Conservation (phyloP, 371 early-diverging fungal species). For the Mucor circinelloides region DNA sequence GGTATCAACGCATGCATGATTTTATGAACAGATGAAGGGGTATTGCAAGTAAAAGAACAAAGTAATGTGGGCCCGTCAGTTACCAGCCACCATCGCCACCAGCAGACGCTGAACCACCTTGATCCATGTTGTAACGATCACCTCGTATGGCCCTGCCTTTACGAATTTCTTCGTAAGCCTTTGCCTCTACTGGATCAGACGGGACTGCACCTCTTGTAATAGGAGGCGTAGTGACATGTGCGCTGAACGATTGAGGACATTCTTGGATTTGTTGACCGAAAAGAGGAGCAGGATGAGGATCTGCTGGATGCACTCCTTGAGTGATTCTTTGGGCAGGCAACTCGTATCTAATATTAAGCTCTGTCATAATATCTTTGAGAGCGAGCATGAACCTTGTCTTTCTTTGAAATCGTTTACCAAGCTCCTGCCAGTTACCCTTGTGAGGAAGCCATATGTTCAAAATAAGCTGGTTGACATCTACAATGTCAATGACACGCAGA, state of each 20-base stretch:
- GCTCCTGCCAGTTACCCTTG: slow-evolving; percentile 75
- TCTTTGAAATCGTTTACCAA: slow-evolving; percentile 59
- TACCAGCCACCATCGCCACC: not conserved
- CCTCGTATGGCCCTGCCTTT: not conserved
- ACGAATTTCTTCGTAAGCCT: not conserved
- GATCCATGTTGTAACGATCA: not conserved
- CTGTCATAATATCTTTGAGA: slow-evolving; percentile 56
- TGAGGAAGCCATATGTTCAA: slow-evolving; percentile 62
- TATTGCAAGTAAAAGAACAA: not conserved
- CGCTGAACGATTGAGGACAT: not conserved
- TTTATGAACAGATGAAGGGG: not conserved
- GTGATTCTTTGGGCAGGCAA: slow-evolving; percentile 42
- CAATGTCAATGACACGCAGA: slow-evolving; percentile 59
- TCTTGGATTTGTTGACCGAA: not conserved
- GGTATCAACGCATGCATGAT: too few species aligned
- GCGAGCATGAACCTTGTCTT: slow-evolving; percentile 63
- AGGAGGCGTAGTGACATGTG: not conserved
- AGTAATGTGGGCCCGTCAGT: not conserved
- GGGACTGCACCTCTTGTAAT: not conserved
- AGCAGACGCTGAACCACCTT: not conserved
- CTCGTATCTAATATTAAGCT: slow-evolving; percentile 58
- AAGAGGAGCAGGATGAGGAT: not conserved
- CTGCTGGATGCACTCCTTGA: not conserved
- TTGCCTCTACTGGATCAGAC: not conserved
- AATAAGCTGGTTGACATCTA: slow-evolving; percentile 52